Percentiles rank a stretch among this genome's conserved stretches.
Evolutionary conservation across 1,284 basidiomycete genomes (phyloP).

Genomic region (Ustilago crameri): DNA sequence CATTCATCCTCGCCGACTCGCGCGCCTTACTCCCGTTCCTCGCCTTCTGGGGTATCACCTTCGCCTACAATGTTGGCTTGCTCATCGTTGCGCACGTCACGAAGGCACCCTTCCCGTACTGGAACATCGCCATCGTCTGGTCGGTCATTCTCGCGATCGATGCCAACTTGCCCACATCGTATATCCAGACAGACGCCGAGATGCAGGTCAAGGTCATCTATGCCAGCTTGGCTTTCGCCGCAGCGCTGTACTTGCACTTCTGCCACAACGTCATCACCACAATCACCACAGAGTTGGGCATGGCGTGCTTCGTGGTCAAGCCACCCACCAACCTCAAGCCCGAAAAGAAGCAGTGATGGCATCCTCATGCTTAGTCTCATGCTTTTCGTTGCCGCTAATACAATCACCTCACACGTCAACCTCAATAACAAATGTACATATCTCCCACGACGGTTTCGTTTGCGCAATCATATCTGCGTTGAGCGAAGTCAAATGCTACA

Average conservation of each 20-base stretch:
- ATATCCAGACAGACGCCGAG: conserved; percentile 76
- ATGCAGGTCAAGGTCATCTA: conserved; percentile 78
- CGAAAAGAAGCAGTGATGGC: conserved; percentile 3
- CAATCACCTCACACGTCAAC: too few species aligned
- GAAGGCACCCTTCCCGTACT: conserved; percentile 82
- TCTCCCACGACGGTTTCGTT: too few species aligned
- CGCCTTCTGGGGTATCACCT: conserved; percentile 87
- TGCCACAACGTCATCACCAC: conserved; percentile 62
- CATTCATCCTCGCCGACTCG: conserved; percentile 50
- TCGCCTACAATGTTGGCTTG: conserved; percentile 80
- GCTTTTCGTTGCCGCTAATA: too few species aligned
- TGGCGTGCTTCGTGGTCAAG: conserved; percentile 51
- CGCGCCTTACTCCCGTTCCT: conserved; percentile 83
- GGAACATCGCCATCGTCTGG: conserved; percentile 88
- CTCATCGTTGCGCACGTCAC: conserved; percentile 95
- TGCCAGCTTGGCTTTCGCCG: conserved; percentile 76
- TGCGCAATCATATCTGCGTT: too few species aligned
- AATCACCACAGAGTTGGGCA: conserved; percentile 58
- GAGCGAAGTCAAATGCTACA: too few species aligned
- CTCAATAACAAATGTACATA: too few species aligned
- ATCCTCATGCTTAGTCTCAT: too few species aligned
- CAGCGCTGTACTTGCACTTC: conserved; percentile 81
- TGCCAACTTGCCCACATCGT: conserved; percentile 71
- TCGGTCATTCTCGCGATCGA: conserved; percentile 82
- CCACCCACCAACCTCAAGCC: conserved; percentile 37